Percentiles rank a stretch among this genome's conserved stretches.
Evolutionary conservation across 768 basidiomycete species (phyloP).

Genomic region (Pisolithus albus): DNA sequence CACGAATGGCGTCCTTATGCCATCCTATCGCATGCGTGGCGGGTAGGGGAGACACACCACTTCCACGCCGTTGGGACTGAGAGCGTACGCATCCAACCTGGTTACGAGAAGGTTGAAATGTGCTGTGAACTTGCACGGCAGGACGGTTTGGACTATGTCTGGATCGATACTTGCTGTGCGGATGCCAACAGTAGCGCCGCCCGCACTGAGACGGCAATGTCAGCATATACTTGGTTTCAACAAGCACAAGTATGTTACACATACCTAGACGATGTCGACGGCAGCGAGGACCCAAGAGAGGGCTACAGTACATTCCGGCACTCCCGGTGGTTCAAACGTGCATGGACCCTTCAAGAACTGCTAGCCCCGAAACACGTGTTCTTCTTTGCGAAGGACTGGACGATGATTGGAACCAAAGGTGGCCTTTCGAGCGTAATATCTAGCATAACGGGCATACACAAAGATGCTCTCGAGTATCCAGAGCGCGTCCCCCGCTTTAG

Average conservation of each 20-base stretch:
- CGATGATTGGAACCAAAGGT: constrained; percentile 5
- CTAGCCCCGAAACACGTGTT: constrained; percentile 9
- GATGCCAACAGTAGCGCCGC: constrained; percentile 11
- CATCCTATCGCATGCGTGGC: constrained; percentile 10
- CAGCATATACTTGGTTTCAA: constrained; percentile 14
- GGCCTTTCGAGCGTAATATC: neutral
- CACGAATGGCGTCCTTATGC: constrained; percentile 3
- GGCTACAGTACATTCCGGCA: neutral
- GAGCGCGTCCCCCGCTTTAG: neutral
- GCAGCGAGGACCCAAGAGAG: neutral
- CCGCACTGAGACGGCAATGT: constrained; percentile 8
- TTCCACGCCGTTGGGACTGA: neutral
- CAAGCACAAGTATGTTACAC: constrained; percentile 10
- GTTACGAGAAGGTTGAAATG: constrained; percentile 2
- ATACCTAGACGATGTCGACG: constrained; percentile 7
- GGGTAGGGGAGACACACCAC: constrained; percentile 1
- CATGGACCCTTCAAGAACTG: neutral
- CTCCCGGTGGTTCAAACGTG: constrained; percentile 9
- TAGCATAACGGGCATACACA: constrained; percentile 1
- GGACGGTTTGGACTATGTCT: constrained; percentile 8
- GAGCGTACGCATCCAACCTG: neutral
- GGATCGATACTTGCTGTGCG: constrained; percentile 12
- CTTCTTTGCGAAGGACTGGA: constrained; percentile 12
- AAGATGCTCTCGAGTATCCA: neutral
- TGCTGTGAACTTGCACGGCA: constrained; percentile 1